Evolutionary conservation across 345 rosid genomes (phyloP).

Genomic region (Excoecaria agallocha): DNA sequence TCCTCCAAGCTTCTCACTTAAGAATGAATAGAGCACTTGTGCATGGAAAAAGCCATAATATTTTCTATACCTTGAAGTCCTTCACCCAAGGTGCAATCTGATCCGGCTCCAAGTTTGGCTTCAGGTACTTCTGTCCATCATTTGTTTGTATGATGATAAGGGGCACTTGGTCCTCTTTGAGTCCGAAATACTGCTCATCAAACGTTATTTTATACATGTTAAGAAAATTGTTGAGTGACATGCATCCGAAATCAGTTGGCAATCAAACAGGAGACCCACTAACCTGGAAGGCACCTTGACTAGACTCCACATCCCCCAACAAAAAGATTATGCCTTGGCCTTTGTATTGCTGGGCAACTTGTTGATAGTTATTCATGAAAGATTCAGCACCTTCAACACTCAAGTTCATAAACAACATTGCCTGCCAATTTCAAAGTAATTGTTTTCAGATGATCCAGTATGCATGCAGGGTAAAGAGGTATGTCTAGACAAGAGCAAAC

Average conservation of each 20-base stretch:
- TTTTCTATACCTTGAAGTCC: slow-evolving; percentile 63
- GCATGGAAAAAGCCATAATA: background rate
- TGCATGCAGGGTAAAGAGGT: background rate
- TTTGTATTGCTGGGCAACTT: slow-evolving; percentile 67
- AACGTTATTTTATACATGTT: background rate
- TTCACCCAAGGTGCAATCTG: slow-evolving; percentile 79
- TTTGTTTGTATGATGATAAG: slow-evolving; percentile 64
- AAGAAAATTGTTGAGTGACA: slow-evolving; percentile 6
- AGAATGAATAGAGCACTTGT: background rate
- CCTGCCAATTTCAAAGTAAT: slow-evolving; percentile 41
- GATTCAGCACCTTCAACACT: slow-evolving; percentile 55
- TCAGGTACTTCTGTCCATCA: slow-evolving; percentile 75
- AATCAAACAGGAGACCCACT: slow-evolving; percentile 12
- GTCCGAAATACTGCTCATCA: slow-evolving; percentile 79
- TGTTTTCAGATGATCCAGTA: background rate
- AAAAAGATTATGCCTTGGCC: slow-evolving; percentile 69
- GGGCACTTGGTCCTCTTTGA: slow-evolving; percentile 76
- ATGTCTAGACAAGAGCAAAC: background rate
- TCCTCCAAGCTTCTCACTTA: background rate
- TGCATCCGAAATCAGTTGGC: slow-evolving; percentile 7
- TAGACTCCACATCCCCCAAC: slow-evolving; percentile 79
- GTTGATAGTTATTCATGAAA: slow-evolving; percentile 59
- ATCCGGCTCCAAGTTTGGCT: slow-evolving; percentile 59
- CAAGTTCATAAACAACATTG: slow-evolving; percentile 80
- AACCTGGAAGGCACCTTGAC: slow-evolving; percentile 92